Conservation (phyloP, 768 basidiomycete genomes). For the Hydnomerulius pinastri region DNA sequence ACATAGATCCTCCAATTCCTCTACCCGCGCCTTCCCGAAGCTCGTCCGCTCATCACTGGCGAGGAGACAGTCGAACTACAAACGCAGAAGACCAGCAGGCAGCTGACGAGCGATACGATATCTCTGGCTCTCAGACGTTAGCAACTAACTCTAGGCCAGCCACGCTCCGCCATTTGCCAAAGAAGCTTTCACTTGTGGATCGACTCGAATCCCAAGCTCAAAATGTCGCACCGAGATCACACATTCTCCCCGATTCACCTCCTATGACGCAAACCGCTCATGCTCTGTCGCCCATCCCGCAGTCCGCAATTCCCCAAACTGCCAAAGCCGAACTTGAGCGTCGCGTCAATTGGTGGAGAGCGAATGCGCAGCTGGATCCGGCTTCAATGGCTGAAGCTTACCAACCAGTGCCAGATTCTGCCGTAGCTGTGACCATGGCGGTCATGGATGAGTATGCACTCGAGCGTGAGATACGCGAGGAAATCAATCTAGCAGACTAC, state of each 20-base stretch:
- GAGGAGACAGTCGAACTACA: conserved; percentile 55
- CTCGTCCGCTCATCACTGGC: conserved; percentile 51
- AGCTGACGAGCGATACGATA: conserved; percentile 37
- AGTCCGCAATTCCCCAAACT: conserved; percentile 58
- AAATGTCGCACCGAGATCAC: conserved; percentile 36
- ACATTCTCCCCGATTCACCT: conserved; percentile 14
- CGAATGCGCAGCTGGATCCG: conserved; percentile 51
- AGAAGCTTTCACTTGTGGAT: conserved; percentile 70
- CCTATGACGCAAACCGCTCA: conserved; percentile 32
- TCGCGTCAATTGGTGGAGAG: conserved; percentile 69
- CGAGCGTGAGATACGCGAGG: conserved; percentile 3
- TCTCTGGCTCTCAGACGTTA: conserved; percentile 18
- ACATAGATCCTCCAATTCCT: conserved; percentile 39
- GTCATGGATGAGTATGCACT: conserved; percentile 27
- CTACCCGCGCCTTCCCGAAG: conserved; percentile 39
- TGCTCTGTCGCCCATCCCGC: conserved; percentile 59
- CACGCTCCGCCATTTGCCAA: conserved; percentile 54
- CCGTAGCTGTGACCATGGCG: conserved; percentile 14
- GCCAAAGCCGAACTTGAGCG: conserved; percentile 54
- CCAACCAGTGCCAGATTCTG: conserved; percentile 14
- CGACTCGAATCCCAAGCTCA: conserved; percentile 50
- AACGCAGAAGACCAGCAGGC: conserved; percentile 44
- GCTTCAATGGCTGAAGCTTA: conserved; percentile 44
- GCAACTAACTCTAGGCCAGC: conserved; percentile 24
- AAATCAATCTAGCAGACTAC: conserved; percentile 56